phyloP scores from a whole-genome alignment of 2,329 filamentous ascomycete genomes.

The Fusarium avenaceum region DNA sequence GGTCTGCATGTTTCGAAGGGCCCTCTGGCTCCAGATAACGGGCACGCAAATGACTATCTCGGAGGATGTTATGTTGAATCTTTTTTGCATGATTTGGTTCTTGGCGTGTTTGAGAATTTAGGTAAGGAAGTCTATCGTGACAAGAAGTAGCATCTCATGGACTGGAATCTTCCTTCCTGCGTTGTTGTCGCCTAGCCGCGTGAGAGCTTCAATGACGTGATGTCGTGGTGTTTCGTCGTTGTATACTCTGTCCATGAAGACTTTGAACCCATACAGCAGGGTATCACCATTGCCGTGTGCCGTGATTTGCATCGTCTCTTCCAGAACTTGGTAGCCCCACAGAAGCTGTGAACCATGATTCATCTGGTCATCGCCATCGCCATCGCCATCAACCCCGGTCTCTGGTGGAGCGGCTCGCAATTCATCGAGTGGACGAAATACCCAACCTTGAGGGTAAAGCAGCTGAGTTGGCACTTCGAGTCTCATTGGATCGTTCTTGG shows the following conservation, averaged over 20 bases:
- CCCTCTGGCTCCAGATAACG: slow-evolving; percentile 1
- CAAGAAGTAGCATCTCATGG: not conserved
- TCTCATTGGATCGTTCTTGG: not conserved
- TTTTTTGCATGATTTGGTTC: not conserved
- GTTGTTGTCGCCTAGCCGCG: not conserved
- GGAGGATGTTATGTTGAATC: not conserved
- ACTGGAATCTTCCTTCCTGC: not conserved
- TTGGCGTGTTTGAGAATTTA: not conserved
- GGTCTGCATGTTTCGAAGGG: slow-evolving; percentile 7
- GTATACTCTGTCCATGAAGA: not conserved
- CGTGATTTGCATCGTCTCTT: not conserved
- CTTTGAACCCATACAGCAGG: slow-evolving; percentile 2
- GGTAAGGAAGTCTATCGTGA: slow-evolving; percentile 5
- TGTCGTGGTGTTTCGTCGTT: not conserved
- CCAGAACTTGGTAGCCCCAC: slow-evolving; percentile 7
- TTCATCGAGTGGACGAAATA: not conserved
- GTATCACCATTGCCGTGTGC: not conserved
- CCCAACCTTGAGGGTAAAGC: not conserved
- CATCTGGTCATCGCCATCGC: not conserved
- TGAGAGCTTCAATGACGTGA: not conserved
- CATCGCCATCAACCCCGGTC: not conserved
- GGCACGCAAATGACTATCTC: slow-evolving; percentile 17
- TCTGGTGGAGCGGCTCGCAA: not conserved
- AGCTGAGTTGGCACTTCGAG: slow-evolving; percentile 8
- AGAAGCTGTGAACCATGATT: not conserved